Conservation (phyloP, 176 grass and related monocot species). For the Juncus inflexus region DNA sequence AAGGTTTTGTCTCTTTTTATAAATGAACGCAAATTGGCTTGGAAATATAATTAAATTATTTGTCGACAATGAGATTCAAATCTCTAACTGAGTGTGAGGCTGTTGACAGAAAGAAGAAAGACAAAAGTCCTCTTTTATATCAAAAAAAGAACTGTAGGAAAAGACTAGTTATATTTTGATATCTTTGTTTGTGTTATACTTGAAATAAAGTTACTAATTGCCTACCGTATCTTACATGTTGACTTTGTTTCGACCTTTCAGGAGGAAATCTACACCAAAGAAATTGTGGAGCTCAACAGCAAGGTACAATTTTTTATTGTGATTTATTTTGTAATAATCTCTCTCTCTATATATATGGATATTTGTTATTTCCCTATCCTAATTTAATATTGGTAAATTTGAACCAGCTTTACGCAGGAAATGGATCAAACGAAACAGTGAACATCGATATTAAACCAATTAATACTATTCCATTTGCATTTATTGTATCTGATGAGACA, state of each 20-base stretch:
- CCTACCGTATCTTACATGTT: neutral
- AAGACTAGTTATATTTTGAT: neutral
- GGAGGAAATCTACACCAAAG: conserved; percentile 9
- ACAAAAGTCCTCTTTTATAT: no score
- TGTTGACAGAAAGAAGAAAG: no score
- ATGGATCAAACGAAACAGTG: conserved; percentile 17
- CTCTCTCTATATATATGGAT: neutral
- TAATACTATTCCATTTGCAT: conserved; percentile 25
- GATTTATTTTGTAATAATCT: neutral
- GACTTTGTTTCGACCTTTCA: neutral
- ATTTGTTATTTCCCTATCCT: neutral
- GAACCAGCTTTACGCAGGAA: conserved; percentile 37
- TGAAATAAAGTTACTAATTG: neutral
- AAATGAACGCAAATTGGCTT: no score
- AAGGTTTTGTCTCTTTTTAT: conserved; percentile 38
- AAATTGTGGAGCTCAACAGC: conserved; percentile 44
- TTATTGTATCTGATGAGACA: conserved; percentile 24
- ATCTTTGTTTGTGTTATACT: neutral
- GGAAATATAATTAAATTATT: no score
- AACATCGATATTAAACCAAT: neutral
- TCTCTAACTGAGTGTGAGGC: no score
- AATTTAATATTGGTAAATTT: neutral
- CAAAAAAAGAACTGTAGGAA: neutral
- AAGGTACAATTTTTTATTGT: neutral
- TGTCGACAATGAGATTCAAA: no score